Evolutionary conservation across 441 rosid genomes (phyloP).

Genomic region (Breynia disticha): DNA sequence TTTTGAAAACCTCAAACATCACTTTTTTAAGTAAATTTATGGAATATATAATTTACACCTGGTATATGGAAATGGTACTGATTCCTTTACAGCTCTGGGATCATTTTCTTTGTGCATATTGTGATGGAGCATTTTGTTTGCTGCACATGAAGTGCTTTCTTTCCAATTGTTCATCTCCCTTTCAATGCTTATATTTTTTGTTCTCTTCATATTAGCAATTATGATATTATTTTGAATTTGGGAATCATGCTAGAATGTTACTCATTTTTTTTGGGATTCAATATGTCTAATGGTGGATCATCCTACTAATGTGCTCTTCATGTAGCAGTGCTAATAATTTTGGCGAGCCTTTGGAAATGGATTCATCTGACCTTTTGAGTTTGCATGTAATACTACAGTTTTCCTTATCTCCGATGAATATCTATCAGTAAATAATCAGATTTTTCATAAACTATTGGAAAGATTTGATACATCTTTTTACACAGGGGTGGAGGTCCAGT

Average conservation of each 20-base stretch:
- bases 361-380: constrained; percentile 26
- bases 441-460: constrained; percentile 9
- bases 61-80: too few species aligned
- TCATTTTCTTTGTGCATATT: too few species aligned
- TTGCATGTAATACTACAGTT: constrained; percentile 37
- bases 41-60: too few species aligned
- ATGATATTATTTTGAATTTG: too few species aligned
- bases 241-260: not conserved
- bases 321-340: constrained; percentile 40
- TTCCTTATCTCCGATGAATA: constrained; percentile 1
- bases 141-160: too few species aligned
- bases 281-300: not conserved
- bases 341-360: constrained; percentile 44
- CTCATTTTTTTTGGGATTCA: not conserved
- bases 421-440: constrained; percentile 11
- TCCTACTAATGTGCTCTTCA: constrained; percentile 12
- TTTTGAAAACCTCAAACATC: too few species aligned
- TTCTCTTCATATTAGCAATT: too few species aligned
- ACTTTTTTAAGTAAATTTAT: too few species aligned
- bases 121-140: too few species aligned
- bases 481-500: constrained; percentile 32
- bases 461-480: constrained; percentile 15
- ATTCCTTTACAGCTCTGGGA: too few species aligned
- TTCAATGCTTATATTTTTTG: too few species aligned
- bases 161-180: too few species aligned